Conservation (phyloP, 2,329 filamentous ascomycete genomes). For the Venturia carpophila region DNA sequence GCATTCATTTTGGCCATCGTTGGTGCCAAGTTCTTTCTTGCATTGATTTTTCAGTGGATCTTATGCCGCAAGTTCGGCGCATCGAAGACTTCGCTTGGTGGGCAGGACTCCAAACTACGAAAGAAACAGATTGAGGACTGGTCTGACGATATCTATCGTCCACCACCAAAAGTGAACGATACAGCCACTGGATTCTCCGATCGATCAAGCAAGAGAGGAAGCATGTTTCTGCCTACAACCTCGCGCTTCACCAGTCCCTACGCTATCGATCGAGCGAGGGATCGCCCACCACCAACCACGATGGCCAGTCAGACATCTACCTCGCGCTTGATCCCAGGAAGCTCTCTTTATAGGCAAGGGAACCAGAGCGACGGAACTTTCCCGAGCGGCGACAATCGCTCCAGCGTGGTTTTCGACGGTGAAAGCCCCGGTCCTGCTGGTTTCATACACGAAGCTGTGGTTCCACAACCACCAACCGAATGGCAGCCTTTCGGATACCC, state of each 20-base stretch:
- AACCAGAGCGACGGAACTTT: conserved; percentile 52
- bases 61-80: conserved; percentile 79
- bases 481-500: conserved; percentile 98
- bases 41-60: conserved; percentile 94
- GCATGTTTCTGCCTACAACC: conserved; percentile 80
- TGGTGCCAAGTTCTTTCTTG: conserved; percentile 74
- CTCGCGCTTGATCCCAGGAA: conserved; percentile 62
- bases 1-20: conserved; percentile 90
- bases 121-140: conserved; percentile 95
- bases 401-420: conserved; percentile 47
- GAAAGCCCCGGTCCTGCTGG: conserved; percentile 77
- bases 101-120: conserved; percentile 71
- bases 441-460: conserved; percentile 94
- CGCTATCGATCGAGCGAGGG: conserved; percentile 58
- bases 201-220: conserved; percentile 69
- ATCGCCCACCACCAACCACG: conserved; percentile 63
- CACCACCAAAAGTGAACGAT: conserved; percentile 74
- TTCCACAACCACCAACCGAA: conserved; percentile 90
- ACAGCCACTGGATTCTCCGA: conserved; percentile 56
- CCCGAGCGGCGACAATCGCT: conserved; percentile 40
- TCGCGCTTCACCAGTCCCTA: conserved; percentile 92
- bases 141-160: conserved; percentile 94
- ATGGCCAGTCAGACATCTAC: conserved; percentile 87
- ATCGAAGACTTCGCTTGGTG: conserved; percentile 68
- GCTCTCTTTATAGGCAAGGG: conserved; percentile 58